A percentile compares a stretch with the other conserved stretches of the same genome.
phyloP scores from a whole-genome alignment of 257 asterid genomes.

The Lantana camara region DNA sequence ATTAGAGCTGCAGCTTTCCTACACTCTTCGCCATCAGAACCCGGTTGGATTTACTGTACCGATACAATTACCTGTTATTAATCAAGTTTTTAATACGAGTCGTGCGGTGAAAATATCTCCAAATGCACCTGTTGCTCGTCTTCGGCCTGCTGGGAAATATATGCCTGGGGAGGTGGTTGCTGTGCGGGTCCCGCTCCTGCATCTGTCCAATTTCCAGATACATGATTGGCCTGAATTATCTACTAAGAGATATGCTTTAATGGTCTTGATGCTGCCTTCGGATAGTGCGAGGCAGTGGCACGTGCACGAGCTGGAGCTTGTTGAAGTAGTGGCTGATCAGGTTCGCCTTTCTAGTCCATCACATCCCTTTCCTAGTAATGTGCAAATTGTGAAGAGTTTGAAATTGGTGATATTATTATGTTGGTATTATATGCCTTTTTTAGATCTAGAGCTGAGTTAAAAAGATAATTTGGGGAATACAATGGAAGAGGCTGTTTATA shows the following conservation, averaged over 20 bases:
- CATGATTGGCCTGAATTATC: slow-evolving; percentile 98
- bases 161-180: slow-evolving; percentile 97
- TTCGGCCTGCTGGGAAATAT: slow-evolving; percentile 72
- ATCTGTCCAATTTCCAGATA: slow-evolving; percentile 87
- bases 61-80: slow-evolving; percentile 75
- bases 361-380: slow-evolving; percentile 21
- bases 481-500: background rate
- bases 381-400: background rate
- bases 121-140: slow-evolving; percentile 80
- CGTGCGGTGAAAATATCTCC: slow-evolving; percentile 82
- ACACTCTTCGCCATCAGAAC: slow-evolving; percentile 86
- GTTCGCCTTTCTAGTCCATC: slow-evolving; percentile 33
- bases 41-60: slow-evolving; percentile 93
- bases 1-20: slow-evolving; percentile 90
- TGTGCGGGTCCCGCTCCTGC: slow-evolving; percentile 88
- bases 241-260: slow-evolving; percentile 85
- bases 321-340: slow-evolving; percentile 99
- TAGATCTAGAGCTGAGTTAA: slow-evolving; percentile 1
- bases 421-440: slow-evolving; percentile 10
- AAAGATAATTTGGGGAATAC: slow-evolving; percentile 8
- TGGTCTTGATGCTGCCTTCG: slow-evolving; percentile 97
- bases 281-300: slow-evolving; percentile 99
- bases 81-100: slow-evolving; percentile 75
- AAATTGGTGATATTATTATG: background rate
- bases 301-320: slow-evolving; percentile 94